phyloP scores from a whole-genome alignment of 805 yeast genomes.

The Metschnikowia orientalis region DNA sequence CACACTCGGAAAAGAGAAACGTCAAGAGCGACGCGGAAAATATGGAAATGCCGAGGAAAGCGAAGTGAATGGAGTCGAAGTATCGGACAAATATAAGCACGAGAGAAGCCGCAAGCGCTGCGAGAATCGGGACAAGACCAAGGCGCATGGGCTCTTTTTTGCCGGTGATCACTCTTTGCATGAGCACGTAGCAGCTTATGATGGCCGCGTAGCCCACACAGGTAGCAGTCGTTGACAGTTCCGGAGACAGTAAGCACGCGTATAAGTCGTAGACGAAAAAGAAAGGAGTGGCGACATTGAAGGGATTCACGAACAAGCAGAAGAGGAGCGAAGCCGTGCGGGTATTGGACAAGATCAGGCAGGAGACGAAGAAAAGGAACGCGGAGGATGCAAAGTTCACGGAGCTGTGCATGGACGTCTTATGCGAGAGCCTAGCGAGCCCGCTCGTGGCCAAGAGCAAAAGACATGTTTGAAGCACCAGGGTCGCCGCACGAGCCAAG shows the following conservation, averaged over 20 bases:
- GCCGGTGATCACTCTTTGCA: slow-evolving; percentile 3
- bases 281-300: slow-evolving; percentile 29
- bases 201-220: slow-evolving; percentile 21
- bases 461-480: slow-evolving; percentile 22
- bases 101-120: neutral
- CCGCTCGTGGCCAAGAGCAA: slow-evolving; percentile 18
- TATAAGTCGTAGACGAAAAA: slow-evolving; percentile 26
- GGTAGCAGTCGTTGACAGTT: too few relatives aligned
- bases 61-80: slow-evolving; percentile 6
- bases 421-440: slow-evolving; percentile 9
- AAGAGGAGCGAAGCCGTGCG: slow-evolving; percentile 25
- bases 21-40: slow-evolving; percentile 13
- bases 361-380: slow-evolving; percentile 21
- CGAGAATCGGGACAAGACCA: slow-evolving; percentile 3
- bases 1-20: slow-evolving; percentile 10
- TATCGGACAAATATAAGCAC: slow-evolving; percentile 3
- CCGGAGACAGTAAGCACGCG: too few relatives aligned
- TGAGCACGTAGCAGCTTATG: slow-evolving; percentile 15
- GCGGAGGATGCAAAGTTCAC: slow-evolving; percentile 17
- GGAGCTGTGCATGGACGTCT: slow-evolving; percentile 10
- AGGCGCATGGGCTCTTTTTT: slow-evolving; percentile 1
- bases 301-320: slow-evolving; percentile 27
- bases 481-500: slow-evolving; percentile 11
- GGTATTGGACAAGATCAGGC: slow-evolving; percentile 22
- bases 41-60: slow-evolving; percentile 13